Evolutionary conservation across 495 filamentous ascomycete species (phyloP), one percentile per base, ranked within the genome.

Genomic region (Aspergillus nanangensis): DNA sequence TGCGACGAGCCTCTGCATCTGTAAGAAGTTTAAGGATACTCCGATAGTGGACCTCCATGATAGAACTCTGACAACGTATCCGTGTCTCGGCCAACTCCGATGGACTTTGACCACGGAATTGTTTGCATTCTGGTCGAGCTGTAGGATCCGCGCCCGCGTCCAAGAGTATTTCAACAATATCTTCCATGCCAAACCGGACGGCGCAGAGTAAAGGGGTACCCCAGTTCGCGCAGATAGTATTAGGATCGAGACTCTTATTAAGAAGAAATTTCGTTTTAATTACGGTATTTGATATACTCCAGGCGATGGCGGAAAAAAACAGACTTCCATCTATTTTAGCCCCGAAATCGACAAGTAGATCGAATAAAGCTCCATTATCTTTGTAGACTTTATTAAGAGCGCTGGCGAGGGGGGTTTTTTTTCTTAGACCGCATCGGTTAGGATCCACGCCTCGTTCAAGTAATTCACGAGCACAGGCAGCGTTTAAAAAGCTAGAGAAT

Each of bases 181-280:
- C 31, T 32, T 25, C 20, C 17, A 38, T 32, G 9, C 9, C 22
- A 41, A 21, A 32, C 10, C 17, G 13, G 24, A 44, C 21, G 7
- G 52, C 52, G 29, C 13, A 38, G 25, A 48, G 52, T 17, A 55
- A 38, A 36, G 44, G 47, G 21, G 47, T 48, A 25, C 52, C 52
- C 47, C 39, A 48, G 21, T 24, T 42, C 22, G 39, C 25, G 8
- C 36, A 27, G 34, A 40, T 43, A 25, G 31, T 22, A 41, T 55
- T 51, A 13, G 52, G 47, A 51, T 48, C 44, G 18, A 55, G 43
- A 17, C 52, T 44, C 39, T 48, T 55, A 14, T 4, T 24, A 17
- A 55, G 44, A 32, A 55, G 47, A 21, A 47, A 47, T 29, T 38
- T 24, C 22, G 47, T 51, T 35, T 31, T 55, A 15, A 55, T 25